These are phyloP conservation scores for Acephala macrosclerotiorum DNA, from an alignment of 2,329 filamentous ascomycete species.

Conservation along the genomic window DNA sequence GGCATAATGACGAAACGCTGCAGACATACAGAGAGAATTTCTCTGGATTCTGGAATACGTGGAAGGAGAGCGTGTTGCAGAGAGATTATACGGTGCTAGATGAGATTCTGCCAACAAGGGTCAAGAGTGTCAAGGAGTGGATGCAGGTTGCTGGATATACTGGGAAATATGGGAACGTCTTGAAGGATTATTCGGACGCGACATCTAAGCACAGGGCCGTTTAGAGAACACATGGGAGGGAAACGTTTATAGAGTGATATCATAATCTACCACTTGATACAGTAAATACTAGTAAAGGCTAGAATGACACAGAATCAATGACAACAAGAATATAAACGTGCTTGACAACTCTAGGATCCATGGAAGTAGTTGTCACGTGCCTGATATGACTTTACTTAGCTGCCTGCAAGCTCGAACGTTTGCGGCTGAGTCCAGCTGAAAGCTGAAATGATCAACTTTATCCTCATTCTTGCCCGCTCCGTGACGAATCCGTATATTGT, in stretches of 20 bases:
- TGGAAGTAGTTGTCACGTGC: too few species aligned
- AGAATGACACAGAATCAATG: too few species aligned
- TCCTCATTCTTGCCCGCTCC: neutral
- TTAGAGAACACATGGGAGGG: too few species aligned
- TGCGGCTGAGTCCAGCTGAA: neutral
- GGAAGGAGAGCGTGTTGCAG: slow-evolving; percentile 29
- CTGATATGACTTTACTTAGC: too few species aligned
- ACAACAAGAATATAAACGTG: too few species aligned
- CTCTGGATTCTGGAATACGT: slow-evolving; percentile 35
- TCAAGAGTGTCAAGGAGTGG: slow-evolving; percentile 35
- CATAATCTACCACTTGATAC: too few species aligned
- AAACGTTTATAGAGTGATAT: too few species aligned
- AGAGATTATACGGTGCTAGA: slow-evolving; percentile 36
- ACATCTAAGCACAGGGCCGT: too few species aligned
- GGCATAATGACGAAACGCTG: slow-evolving; percentile 29
- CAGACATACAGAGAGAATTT: slow-evolving; percentile 34
- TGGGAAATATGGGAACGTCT: slow-evolving; percentile 23
- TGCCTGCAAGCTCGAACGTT: too few species aligned
- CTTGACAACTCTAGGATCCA: too few species aligned
- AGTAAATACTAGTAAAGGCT: too few species aligned
- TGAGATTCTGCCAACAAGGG: slow-evolving; percentile 34
- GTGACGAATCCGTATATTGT: neutral
- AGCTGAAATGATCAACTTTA: neutral
- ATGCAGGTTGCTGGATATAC: slow-evolving; percentile 33
- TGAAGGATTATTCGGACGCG: slow-evolving; percentile 30